Conservation (phyloP, 2,329 filamentous ascomycete genomes). For the Alternaria triticimaculans region DNA sequence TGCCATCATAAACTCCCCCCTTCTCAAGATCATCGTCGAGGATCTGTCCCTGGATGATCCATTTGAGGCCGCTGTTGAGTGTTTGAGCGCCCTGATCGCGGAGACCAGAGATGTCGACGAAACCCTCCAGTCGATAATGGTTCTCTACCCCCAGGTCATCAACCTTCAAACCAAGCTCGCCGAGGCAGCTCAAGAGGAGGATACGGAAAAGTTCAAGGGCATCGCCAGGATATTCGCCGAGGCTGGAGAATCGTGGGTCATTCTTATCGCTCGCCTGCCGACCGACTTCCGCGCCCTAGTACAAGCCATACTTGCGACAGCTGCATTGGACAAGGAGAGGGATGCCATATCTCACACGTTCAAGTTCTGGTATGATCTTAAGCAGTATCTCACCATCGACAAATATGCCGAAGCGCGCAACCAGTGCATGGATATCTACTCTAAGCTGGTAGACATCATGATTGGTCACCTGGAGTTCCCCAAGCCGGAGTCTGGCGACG, state of each 20-base stretch:
- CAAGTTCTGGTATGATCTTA: conserved; percentile 97
- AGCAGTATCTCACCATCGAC: conserved; percentile 92
- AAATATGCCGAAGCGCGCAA: conserved; percentile 83
- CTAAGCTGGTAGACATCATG: conserved; percentile 90
- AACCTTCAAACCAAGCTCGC: conserved; percentile 77
- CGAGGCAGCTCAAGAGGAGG: conserved; percentile 77
- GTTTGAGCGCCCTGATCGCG: conserved; percentile 86
- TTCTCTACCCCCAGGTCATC: conserved; percentile 81
- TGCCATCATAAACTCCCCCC: conserved; percentile 82
- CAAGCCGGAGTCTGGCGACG: conserved; percentile 72
- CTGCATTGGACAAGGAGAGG: conserved; percentile 81
- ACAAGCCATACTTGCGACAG: conserved; percentile 90
- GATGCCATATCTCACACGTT: conserved; percentile 96
- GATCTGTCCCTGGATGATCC: conserved; percentile 78
- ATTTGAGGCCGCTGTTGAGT: conserved; percentile 88
- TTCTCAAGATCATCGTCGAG: conserved; percentile 80
- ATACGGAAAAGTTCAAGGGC: conserved; percentile 84
- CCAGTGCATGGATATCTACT: conserved; percentile 80
- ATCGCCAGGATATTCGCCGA: conserved; percentile 91
- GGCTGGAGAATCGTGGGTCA: conserved; percentile 92
- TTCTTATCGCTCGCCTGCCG: conserved; percentile 86
- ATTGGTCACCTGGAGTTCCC: conserved; percentile 90
- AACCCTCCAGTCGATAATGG: conserved; percentile 79
- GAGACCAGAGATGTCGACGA: conserved; percentile 96
- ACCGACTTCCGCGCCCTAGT: conserved; percentile 82